These are phyloP conservation scores for Phytopythium mirpurense DNA, from an alignment of 352 stramenopile species.

Conservation along the genomic window DNA sequence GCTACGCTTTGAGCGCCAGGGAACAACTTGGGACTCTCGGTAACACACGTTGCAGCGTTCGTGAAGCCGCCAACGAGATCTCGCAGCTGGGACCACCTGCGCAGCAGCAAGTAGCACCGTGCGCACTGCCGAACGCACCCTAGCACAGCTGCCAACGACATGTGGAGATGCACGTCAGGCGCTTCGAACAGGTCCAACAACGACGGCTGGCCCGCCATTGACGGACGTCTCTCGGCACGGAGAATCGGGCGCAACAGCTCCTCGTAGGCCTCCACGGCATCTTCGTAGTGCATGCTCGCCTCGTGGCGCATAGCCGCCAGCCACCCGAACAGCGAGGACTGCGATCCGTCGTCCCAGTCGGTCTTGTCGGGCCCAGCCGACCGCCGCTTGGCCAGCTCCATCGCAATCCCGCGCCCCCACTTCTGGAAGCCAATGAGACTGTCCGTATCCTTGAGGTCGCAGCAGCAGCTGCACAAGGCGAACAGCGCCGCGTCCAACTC, in stretches of 20 bases:
- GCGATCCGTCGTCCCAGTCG: slow-evolving; percentile 9
- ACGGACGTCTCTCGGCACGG: background rate
- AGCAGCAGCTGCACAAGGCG: slow-evolving; percentile 30
- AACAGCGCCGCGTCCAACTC: slow-evolving; percentile 48
- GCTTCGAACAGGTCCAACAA: slow-evolving; percentile 17
- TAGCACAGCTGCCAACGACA: slow-evolving; percentile 30
- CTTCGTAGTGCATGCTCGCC: slow-evolving; percentile 64
- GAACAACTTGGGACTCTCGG: slow-evolving; percentile 13
- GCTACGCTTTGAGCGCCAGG: slow-evolving; percentile 25
- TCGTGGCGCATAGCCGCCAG: slow-evolving; percentile 32
- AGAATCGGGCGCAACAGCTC: slow-evolving; percentile 29
- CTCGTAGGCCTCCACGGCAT: slow-evolving; percentile 43
- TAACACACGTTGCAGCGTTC: slow-evolving; percentile 17
- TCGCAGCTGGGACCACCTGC: slow-evolving; percentile 36
- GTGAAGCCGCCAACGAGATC: slow-evolving; percentile 25
- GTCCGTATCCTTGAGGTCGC: slow-evolving; percentile 49
- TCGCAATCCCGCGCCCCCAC: slow-evolving; percentile 34
- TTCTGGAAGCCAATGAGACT: slow-evolving; percentile 39
- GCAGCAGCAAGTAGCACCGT: slow-evolving; percentile 36
- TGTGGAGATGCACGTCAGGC: slow-evolving; percentile 23
- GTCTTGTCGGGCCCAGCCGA: background rate
- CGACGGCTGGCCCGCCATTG: background rate
- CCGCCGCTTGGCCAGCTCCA: slow-evolving; percentile 14
- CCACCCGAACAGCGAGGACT: slow-evolving; percentile 34
- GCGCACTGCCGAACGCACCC: slow-evolving; percentile 46